phyloP scores from a whole-genome alignment of 75 land plant genomes.

The Pinus taeda region DNA sequence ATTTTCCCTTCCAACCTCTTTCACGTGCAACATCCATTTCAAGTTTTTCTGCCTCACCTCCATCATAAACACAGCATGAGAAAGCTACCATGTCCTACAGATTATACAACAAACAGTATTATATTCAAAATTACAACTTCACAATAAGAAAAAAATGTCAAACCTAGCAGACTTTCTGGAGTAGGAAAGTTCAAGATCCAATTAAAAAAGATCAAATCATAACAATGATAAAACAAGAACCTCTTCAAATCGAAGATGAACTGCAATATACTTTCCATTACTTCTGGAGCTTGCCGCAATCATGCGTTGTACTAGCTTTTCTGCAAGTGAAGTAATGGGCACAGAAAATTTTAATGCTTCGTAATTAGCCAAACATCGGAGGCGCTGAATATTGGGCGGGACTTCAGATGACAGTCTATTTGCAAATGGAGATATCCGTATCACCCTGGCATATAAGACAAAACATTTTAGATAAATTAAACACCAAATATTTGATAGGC shows the following conservation, averaged over 20 bases:
- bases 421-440: conserved; percentile 93
- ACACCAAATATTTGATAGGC: too few species aligned
- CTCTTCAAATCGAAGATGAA: conserved; percentile 98
- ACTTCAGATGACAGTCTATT: conserved; percentile 82
- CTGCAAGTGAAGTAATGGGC: conserved; percentile 71
- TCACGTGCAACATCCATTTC: conserved; percentile 90
- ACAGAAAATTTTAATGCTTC: conserved; percentile 85
- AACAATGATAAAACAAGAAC: conserved; percentile 21
- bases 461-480: too few species aligned
- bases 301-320: conserved; percentile 81
- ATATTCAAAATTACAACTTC: not conserved
- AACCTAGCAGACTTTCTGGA: not conserved
- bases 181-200: conserved; percentile 1
- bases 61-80: conserved; percentile 93
- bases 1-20: conserved; percentile 92
- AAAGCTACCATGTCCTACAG: conserved; percentile 98
- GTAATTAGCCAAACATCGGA: conserved; percentile 89
- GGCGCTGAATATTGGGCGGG: conserved; percentile 66
- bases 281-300: conserved; percentile 46
- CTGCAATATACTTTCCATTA: conserved; percentile 83
- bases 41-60: conserved; percentile 73
- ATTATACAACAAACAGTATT: not conserved
- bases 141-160: not conserved
- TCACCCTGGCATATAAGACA: conserved; percentile 56
- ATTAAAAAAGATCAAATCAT: not conserved